phyloP scores from a whole-genome alignment of 139 green algal genomes.

The Nannochloris sp. region DNA sequence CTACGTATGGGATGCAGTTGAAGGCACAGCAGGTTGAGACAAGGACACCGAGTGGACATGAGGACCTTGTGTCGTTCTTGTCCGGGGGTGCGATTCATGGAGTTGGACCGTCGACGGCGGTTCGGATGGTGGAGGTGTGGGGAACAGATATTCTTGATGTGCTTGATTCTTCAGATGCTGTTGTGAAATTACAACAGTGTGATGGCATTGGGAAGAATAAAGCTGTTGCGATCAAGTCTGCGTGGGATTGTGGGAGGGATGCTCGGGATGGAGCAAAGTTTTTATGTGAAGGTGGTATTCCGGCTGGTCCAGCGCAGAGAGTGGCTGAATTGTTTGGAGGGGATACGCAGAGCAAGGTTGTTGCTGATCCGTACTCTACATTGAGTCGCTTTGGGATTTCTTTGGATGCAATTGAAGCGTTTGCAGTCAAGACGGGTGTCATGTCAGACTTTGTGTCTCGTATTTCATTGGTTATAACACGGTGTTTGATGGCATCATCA shows the following conservation, averaged over 20 bases:
- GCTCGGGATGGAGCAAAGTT: constrained; percentile 7
- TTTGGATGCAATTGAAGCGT: constrained; percentile 18
- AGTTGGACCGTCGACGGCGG: constrained; percentile 30
- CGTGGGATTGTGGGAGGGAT: constrained; percentile 21
- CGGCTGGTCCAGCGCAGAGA: constrained; percentile 13
- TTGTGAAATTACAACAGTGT: constrained; percentile 8
- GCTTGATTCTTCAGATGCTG: constrained; percentile 24
- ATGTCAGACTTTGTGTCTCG: constrained; percentile 23
- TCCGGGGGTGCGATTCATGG: constrained; percentile 22
- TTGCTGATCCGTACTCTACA: constrained; percentile 15
- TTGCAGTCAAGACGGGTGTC: constrained; percentile 21
- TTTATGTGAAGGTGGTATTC: constrained; percentile 13
- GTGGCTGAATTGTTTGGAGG: constrained; percentile 4
- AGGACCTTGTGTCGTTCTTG: constrained; percentile 27
- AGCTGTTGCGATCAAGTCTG: constrained; percentile 23
- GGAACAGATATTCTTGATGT: constrained; percentile 16
- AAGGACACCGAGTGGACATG: neutral
- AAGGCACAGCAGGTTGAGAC: constrained; percentile 5
- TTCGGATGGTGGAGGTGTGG: constrained; percentile 16
- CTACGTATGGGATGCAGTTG: constrained; percentile 32
- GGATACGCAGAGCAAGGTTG: neutral
- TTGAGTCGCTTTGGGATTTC: constrained; percentile 9
- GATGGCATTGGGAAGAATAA: constrained; percentile 9
- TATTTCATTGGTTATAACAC: constrained; percentile 15
- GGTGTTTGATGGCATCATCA: constrained; percentile 17